phyloP scores from a whole-genome alignment of 441 rosid species.

The Cnidoscolus chayamansa region DNA sequence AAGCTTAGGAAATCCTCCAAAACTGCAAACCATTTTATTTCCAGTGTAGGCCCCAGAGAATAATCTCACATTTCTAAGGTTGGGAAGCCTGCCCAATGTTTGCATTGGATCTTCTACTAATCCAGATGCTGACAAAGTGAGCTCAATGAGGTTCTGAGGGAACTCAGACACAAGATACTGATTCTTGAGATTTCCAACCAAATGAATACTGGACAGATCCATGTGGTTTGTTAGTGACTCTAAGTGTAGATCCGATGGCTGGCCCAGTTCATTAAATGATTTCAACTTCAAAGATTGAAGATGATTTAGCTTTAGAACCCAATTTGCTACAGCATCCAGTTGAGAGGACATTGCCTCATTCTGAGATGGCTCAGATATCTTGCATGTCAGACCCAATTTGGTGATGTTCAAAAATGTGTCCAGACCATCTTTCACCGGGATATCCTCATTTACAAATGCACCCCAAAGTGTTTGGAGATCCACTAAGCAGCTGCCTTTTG shows the following conservation, averaged over 20 bases:
- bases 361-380: conserved; percentile 10
- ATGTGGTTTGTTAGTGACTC: conserved; percentile 5
- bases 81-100: conserved; percentile 11
- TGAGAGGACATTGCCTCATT: conserved; percentile 9
- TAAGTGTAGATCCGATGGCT: conserved; percentile 20
- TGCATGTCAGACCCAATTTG: conserved; percentile 24
- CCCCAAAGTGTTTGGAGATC: conserved; percentile 31
- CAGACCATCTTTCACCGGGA: conserved; percentile 18
- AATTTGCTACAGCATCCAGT: conserved; percentile 3
- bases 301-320: conserved; percentile 12
- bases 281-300: conserved; percentile 25
- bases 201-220: conserved; percentile 15
- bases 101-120: conserved; percentile 17
- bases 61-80: conserved; percentile 22
- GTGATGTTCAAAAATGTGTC: conserved; percentile 13
- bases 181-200: conserved; percentile 18
- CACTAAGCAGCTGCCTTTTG: background rate
- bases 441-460: conserved; percentile 19
- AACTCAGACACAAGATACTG: background rate
- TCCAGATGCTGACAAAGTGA: conserved; percentile 27
- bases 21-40: background rate
- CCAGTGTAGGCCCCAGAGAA: conserved; percentile 9
- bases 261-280: conserved; percentile 20
- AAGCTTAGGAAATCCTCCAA: conserved; percentile 19
- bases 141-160: conserved; percentile 18